phyloP scores from a whole-genome alignment of 2,329 filamentous ascomycete genomes.

The Aaosphaeria pasadenensis region DNA sequence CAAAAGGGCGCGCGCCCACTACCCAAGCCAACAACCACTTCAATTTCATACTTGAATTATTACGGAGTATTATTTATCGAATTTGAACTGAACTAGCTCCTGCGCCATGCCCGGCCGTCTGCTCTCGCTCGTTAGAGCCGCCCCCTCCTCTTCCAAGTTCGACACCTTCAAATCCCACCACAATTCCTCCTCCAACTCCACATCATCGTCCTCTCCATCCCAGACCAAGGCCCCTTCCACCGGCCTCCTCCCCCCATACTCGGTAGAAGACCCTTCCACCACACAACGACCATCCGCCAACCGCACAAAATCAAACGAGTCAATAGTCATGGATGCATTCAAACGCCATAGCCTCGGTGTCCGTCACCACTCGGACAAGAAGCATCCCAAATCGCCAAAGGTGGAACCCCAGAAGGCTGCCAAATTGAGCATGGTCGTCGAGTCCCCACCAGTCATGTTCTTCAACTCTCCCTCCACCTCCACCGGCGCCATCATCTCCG shows the following conservation, averaged over 20 bases:
- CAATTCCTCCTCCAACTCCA: neutral
- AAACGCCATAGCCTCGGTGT: conserved; percentile 32
- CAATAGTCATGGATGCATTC: conserved; percentile 38
- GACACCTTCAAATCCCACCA: neutral
- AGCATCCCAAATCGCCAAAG: conserved; percentile 27
- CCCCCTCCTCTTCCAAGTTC: conserved; percentile 24
- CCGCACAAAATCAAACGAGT: conserved; percentile 29
- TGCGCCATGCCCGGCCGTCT: conserved; percentile 35
- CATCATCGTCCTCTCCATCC: neutral
- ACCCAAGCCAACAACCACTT: neutral
- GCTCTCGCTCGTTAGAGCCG: conserved; percentile 30
- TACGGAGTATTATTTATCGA: conserved; percentile 22
- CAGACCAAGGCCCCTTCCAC: neutral
- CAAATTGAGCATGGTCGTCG: conserved; percentile 63
- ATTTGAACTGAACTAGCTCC: conserved; percentile 13
- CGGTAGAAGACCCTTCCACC: conserved; percentile 28
- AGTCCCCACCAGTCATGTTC: conserved; percentile 84
- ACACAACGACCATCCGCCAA: neutral
- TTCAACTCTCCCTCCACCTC: conserved; percentile 73
- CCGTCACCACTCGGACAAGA: conserved; percentile 25
- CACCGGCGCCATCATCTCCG: conserved; percentile 80
- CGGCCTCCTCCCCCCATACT: conserved; percentile 34
- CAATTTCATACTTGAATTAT: neutral
- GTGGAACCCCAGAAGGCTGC: conserved; percentile 43
- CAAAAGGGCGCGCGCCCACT: neutral